Percentiles rank a stretch among this genome's conserved stretches.
These are phyloP conservation scores for Blastobotrys raffinosifermentans DNA, from an alignment of 1,139 yeast species.

Conservation along the genomic window DNA sequence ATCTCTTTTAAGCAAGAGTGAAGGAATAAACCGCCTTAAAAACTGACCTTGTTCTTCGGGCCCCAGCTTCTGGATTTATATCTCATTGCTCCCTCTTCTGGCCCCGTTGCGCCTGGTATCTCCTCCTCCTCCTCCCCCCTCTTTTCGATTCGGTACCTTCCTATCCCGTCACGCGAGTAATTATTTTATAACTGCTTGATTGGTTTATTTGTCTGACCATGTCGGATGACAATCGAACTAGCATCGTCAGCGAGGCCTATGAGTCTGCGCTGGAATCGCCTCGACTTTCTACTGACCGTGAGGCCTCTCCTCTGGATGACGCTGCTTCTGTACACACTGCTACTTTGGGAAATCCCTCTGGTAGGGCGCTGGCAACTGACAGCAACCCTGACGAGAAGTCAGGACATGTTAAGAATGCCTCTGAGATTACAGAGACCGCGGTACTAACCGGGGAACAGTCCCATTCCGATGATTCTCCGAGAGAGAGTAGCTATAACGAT, in stretches of 20 bases:
- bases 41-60: too few relatives aligned
- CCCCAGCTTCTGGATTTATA: too few relatives aligned
- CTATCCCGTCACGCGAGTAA: too few relatives aligned
- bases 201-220: neutral
- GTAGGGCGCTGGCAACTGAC: neutral
- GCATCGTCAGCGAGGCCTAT: neutral
- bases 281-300: neutral
- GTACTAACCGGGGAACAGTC: neutral
- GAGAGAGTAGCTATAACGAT: too few relatives aligned
- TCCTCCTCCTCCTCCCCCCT: neutral
- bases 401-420: neutral
- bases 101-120: neutral
- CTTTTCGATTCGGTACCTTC: neutral
- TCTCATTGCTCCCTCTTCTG: neutral
- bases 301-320: neutral
- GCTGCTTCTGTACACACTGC: neutral
- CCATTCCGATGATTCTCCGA: neutral
- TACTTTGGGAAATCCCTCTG: neutral
- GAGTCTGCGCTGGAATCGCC: neutral
- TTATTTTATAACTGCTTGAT: too few relatives aligned
- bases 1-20: too few relatives aligned
- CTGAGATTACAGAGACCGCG: neutral
- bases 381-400: neutral
- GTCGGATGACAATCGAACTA: neutral
- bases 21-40: too few relatives aligned